Evolutionary conservation across 2,329 filamentous ascomycete species (phyloP).

Genomic region (Venturiaceae sp.): DNA sequence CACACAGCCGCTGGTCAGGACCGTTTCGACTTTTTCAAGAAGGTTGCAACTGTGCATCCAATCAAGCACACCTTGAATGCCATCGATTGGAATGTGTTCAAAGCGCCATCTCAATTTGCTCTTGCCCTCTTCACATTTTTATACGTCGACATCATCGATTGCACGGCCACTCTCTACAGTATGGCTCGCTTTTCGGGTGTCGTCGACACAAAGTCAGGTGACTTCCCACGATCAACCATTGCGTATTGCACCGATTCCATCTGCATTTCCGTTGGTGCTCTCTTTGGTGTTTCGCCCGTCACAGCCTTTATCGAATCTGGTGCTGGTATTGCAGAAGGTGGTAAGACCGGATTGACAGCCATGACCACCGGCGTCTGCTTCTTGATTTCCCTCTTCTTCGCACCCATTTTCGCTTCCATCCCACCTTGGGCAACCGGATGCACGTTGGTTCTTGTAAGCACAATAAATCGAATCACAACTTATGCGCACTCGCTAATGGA

Average conservation of each 20-base stretch:
- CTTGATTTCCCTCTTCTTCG: slow-evolving; percentile 81
- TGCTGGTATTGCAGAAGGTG: slow-evolving; percentile 80
- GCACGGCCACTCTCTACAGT: slow-evolving; percentile 76
- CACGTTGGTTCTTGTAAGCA: slow-evolving; percentile 62
- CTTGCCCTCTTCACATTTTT: slow-evolving; percentile 80
- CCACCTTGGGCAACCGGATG: slow-evolving; percentile 84
- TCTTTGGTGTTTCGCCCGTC: slow-evolving; percentile 70
- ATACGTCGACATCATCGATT: slow-evolving; percentile 88
- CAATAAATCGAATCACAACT: not conserved
- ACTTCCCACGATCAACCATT: slow-evolving; percentile 76
- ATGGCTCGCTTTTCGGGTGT: slow-evolving; percentile 80
- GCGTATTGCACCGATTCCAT: slow-evolving; percentile 80
- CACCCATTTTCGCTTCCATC: slow-evolving; percentile 82
- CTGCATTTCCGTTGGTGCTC: slow-evolving; percentile 68
- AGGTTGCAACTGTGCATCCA: slow-evolving; percentile 71
- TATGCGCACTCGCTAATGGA: not conserved
- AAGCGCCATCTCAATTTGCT: slow-evolving; percentile 63
- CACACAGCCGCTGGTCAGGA: slow-evolving; percentile 56
- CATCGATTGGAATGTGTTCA: slow-evolving; percentile 62
- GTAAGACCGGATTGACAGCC: slow-evolving; percentile 71
- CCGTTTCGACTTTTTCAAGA: slow-evolving; percentile 74
- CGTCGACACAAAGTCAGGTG: slow-evolving; percentile 70
- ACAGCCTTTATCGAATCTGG: slow-evolving; percentile 83
- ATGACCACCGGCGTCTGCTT: slow-evolving; percentile 74
- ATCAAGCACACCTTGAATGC: slow-evolving; percentile 61